A percentile compares a stretch with the other conserved stretches of the same genome.
These are phyloP conservation scores for Alloteropsis semialata DNA, from an alignment of 176 grass and related monocot genomes.

Conservation along the genomic window DNA sequence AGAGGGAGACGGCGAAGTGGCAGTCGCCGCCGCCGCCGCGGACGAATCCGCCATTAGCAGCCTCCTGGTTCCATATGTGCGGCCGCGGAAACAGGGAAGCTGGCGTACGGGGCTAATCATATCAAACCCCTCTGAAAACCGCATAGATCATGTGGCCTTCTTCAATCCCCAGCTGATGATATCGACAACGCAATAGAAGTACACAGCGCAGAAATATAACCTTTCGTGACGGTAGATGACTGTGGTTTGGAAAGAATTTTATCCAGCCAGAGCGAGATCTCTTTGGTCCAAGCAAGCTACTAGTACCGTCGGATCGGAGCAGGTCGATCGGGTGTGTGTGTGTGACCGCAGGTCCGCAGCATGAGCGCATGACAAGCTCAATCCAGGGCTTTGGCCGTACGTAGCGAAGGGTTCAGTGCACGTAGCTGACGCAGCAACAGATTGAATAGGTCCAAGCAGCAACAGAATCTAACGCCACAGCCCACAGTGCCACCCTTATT, in stretches of 20 bases:
- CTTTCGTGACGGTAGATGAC: background rate
- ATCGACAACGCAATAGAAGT: background rate
- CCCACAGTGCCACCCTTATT: too few relatives aligned
- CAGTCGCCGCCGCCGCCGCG: background rate
- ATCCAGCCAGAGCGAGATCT: background rate
- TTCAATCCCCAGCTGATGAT: background rate
- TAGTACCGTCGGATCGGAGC: background rate
- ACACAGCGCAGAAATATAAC: background rate
- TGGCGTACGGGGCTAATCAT: background rate
- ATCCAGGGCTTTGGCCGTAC: too few relatives aligned
- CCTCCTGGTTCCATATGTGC: background rate
- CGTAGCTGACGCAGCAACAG: background rate
- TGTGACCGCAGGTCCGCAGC: too few relatives aligned
- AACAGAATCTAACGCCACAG: slow-evolving; percentile 7
- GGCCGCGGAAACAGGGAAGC: background rate
- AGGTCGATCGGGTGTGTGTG: too few relatives aligned
- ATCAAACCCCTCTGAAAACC: background rate
- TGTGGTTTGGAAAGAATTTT: background rate
- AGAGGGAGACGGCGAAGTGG: background rate
- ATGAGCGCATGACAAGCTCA: too few relatives aligned
- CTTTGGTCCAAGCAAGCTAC: background rate
- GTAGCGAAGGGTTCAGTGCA: too few relatives aligned
- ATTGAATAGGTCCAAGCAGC: background rate
- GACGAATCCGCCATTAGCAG: background rate
- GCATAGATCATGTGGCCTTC: background rate